Percentiles rank a stretch among this genome's conserved stretches.
These are phyloP conservation scores for Magnaporthiopsis rhizophila DNA, from an alignment of 2,329 filamentous ascomycete genomes.

Conservation along the genomic window DNA sequence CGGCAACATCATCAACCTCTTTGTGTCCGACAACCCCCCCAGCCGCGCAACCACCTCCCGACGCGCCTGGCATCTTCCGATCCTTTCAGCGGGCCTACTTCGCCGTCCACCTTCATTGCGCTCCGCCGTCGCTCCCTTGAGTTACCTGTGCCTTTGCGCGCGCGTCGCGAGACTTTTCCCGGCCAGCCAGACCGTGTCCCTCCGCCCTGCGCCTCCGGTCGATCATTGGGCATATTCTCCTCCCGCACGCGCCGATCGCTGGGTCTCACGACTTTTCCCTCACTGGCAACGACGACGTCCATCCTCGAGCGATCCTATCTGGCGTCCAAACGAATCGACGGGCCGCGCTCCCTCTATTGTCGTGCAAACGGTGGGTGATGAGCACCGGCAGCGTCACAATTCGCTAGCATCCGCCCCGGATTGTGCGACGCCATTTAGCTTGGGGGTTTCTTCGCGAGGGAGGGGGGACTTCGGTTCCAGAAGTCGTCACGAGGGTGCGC, in stretches of 20 bases:
- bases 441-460: neutral
- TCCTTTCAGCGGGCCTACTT: neutral
- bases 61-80: neutral
- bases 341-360: neutral
- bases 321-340: neutral
- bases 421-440: neutral
- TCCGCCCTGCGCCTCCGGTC: neutral
- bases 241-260: neutral
- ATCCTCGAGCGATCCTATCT: neutral
- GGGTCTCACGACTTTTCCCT: neutral
- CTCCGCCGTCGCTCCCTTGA: neutral
- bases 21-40: neutral
- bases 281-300: neutral
- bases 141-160: neutral
- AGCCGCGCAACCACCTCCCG: neutral
- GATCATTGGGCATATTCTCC: neutral
- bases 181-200: neutral
- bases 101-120: neutral
- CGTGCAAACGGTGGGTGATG: neutral
- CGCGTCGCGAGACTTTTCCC: neutral
- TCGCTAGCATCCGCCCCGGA: neutral
- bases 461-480: neutral
- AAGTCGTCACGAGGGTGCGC: neutral
- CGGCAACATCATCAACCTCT: neutral
- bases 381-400: neutral